phyloP scores from a whole-genome alignment of 2,329 filamentous ascomycete genomes.

The Ophiosphaerella narmari region DNA sequence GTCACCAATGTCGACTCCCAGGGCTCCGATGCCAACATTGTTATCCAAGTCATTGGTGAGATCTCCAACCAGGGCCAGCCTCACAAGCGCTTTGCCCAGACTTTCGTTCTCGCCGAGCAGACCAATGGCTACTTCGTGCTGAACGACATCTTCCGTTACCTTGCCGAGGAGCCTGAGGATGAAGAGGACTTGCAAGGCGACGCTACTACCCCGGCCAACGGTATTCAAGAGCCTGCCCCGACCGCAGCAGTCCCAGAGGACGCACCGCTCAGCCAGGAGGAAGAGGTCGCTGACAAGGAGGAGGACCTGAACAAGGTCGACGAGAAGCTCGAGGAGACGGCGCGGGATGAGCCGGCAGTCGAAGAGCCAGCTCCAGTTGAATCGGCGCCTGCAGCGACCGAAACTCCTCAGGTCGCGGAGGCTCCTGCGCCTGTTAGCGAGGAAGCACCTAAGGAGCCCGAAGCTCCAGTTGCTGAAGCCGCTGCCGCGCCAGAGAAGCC shows the following conservation, averaged over 20 bases:
- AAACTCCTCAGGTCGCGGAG: slow-evolving; percentile 47
- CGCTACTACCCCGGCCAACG: slow-evolving; percentile 30
- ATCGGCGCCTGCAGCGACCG: slow-evolving; percentile 39
- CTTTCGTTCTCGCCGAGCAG: slow-evolving; percentile 94
- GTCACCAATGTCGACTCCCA: slow-evolving; percentile 98
- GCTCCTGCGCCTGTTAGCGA: slow-evolving; percentile 45
- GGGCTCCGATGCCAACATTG: slow-evolving; percentile 87
- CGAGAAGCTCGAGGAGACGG: slow-evolving; percentile 73
- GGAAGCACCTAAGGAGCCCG: slow-evolving; percentile 42
- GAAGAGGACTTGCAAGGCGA: slow-evolving; percentile 53
- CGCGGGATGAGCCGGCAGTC: slow-evolving; percentile 38
- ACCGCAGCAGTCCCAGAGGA: slow-evolving; percentile 38
- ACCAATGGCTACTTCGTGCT: slow-evolving; percentile 97
- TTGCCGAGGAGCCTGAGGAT: slow-evolving; percentile 81
- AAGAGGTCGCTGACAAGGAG: slow-evolving; percentile 48
- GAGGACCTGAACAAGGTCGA: slow-evolving; percentile 61
- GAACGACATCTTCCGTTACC: slow-evolving; percentile 96
- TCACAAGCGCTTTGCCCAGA: slow-evolving; percentile 96
- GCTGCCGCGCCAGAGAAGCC: slow-evolving; percentile 61
- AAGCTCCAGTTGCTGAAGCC: slow-evolving; percentile 38
- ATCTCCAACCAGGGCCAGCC: slow-evolving; percentile 92
- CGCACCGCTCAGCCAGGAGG: slow-evolving; percentile 37
- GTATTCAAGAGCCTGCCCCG: slow-evolving; percentile 48
- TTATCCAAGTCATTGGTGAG: slow-evolving; percentile 97
- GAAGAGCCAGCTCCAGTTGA: slow-evolving; percentile 44